Conservation (phyloP, 257 asterid genomes). For the Misopates orontium region DNA sequence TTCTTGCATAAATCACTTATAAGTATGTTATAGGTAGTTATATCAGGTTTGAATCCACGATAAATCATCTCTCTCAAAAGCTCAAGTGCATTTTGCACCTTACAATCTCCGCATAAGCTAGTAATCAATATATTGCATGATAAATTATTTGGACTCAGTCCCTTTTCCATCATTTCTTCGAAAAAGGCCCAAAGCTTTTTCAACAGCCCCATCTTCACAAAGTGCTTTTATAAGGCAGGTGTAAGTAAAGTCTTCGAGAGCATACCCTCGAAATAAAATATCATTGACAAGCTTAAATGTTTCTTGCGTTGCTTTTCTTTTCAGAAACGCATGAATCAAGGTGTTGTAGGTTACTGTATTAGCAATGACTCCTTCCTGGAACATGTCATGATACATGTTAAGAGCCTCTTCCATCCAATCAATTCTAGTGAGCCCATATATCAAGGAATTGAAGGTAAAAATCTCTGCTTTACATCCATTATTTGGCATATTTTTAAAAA, state of each 20-base stretch:
- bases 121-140: constrained; percentile 64
- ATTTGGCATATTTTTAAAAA: constrained; percentile 45
- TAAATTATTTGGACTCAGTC: constrained; percentile 44
- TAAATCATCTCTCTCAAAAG: constrained; percentile 63
- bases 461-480: constrained; percentile 72
- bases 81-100: constrained; percentile 63
- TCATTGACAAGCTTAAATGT: constrained; percentile 76
- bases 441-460: constrained; percentile 71
- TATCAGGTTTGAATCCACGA: constrained; percentile 75
- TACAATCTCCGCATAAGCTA: constrained; percentile 55
- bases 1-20: constrained; percentile 79
- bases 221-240: constrained; percentile 74
- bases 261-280: constrained; percentile 74
- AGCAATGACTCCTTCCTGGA: constrained; percentile 77
- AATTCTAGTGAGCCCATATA: constrained; percentile 58
- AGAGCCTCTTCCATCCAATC: constrained; percentile 71
- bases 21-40: constrained; percentile 69
- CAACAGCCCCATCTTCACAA: constrained; percentile 73
- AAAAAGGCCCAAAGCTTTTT: constrained; percentile 67
- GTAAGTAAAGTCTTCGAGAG: constrained; percentile 67
- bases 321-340: constrained; percentile 64
- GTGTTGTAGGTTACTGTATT: constrained; percentile 82
- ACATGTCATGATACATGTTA: constrained; percentile 64
- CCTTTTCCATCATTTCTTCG: constrained; percentile 76
- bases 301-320: constrained; percentile 49